Percentiles rank a stretch among this genome's conserved stretches.
Evolutionary conservation across 345 rosid species (phyloP).

Genomic region (Gynandropsis gynandra): DNA sequence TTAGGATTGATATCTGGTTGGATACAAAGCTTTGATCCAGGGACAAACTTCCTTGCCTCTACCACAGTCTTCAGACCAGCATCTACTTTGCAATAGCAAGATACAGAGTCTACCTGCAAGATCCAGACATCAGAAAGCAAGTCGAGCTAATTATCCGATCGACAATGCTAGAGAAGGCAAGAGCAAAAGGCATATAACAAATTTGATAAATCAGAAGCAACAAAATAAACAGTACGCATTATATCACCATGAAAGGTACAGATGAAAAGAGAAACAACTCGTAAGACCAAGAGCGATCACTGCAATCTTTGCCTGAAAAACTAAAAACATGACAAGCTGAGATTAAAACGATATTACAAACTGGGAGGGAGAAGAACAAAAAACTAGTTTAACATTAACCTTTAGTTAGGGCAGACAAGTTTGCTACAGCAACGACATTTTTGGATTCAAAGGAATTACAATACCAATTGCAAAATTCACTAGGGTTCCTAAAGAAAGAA

Average conservation of each 20-base stretch:
- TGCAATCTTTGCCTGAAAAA: background rate
- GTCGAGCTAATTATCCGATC: background rate
- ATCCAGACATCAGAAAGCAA: constrained; percentile 9
- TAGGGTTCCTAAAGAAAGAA: constrained; percentile 25
- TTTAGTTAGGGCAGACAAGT: background rate
- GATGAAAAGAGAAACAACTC: no score
- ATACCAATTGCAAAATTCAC: constrained; percentile 14
- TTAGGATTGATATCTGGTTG: constrained; percentile 92
- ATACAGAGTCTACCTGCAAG: constrained; percentile 90
- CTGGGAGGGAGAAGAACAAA: no score
- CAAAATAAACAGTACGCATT: no score
- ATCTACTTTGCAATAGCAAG: constrained; percentile 94
- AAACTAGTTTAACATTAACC: no score
- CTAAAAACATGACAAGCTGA: background rate
- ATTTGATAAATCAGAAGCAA: background rate
- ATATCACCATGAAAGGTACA: no score
- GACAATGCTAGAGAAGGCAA: background rate
- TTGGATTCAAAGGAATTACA: background rate
- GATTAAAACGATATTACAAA: background rate
- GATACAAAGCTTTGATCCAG: constrained; percentile 88
- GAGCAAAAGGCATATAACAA: background rate
- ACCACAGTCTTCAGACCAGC: constrained; percentile 82
- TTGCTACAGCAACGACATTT: constrained; percentile 6
- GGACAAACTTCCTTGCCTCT: constrained; percentile 91
- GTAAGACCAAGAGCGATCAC: no score